Base-by-base conservation (phyloP, 2,329 filamentous ascomycete genomes). In the Harringtonia lauricola region DNA sequence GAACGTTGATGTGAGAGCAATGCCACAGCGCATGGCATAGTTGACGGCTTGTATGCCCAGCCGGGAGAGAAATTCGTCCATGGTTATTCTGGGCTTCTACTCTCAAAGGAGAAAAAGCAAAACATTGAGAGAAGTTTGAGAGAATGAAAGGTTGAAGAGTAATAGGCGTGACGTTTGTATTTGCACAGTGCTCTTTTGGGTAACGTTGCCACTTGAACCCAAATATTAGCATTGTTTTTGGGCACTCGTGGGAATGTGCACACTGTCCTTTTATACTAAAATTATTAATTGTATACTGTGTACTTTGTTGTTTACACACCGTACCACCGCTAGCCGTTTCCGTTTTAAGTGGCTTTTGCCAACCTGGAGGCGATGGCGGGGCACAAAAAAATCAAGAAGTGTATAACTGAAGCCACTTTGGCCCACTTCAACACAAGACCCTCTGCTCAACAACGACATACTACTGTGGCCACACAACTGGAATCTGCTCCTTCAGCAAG, bases 11-110 rank as follows among this genome's bases (percentile, higher is more conserved):
- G 89, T 95, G 51, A 95, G 74, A 39, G 84, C 79, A 52, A 96
- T 81, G 40, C 88, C 88, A 17, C 87, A 89, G 40, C 85, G 73
- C 55, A 95, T 89, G 59, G 88, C 88, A 74, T 92, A 94, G 65
- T 87, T 94, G 74, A 94, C 82, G 40, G 86, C 86, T 65, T 94
- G 86, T 39, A 68, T 61, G 49, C 73, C 73, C 46, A 79, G 59
- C 36, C 64, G 61, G 40, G 68, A 56, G 45, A 79, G 62, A 49
- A 79, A 69, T 43, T 70, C 70, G 59, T 94, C 87, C 87, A 94
- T 94, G 46, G 54, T 71, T 59, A 15, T 36, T 15, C 17, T 22
- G 17, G 4, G 4, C 19, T 22, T 9, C 12, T 15, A 33, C 6
- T 33, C 13, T 33, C 6, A 13, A 15, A 17, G 6, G 13, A 13